Percentiles rank a stretch among this genome's conserved stretches.
Conservation (phyloP, 2,329 filamentous ascomycete genomes). For the Colletotrichum destructivum region DNA sequence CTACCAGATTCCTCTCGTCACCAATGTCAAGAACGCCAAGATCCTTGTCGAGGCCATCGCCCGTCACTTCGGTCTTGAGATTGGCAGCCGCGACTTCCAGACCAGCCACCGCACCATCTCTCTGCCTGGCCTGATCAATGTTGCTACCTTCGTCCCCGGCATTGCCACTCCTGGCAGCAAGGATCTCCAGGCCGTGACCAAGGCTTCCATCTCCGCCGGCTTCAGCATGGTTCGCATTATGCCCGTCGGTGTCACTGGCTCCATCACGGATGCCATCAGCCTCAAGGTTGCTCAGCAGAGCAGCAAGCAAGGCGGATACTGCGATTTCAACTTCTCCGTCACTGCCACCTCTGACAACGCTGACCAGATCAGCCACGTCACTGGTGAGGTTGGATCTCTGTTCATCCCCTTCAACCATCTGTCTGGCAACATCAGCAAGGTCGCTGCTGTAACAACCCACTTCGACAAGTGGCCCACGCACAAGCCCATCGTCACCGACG, state of each 20-base stretch:
- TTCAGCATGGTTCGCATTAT: constrained; percentile 88
- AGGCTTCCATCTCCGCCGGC: constrained; percentile 80
- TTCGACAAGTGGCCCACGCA: constrained; percentile 83
- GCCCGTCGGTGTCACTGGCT: constrained; percentile 80
- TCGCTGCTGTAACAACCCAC: constrained; percentile 83
- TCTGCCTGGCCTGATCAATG: constrained; percentile 82
- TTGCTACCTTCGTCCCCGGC: constrained; percentile 85
- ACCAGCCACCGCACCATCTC: constrained; percentile 85
- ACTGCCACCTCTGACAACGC: constrained; percentile 81
- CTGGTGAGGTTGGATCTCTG: constrained; percentile 81
- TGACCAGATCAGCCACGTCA: constrained; percentile 80
- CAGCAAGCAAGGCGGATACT: constrained; percentile 76
- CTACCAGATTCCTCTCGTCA: constrained; percentile 95
- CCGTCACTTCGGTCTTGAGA: constrained; percentile 87
- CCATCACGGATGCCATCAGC: constrained; percentile 80
- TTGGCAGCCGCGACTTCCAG: constrained; percentile 90
- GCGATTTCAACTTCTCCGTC: constrained; percentile 87
- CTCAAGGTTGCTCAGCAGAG: constrained; percentile 81
- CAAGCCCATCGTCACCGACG: constrained; percentile 87
- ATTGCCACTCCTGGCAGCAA: constrained; percentile 75
- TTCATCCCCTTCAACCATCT: constrained; percentile 89
- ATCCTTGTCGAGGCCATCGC: constrained; percentile 95
- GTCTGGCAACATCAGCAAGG: constrained; percentile 87
- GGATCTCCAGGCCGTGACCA: constrained; percentile 79
- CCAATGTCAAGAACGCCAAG: constrained; percentile 99